Evolutionary conservation across 1,139 yeast species (phyloP).

Genomic region (Candida frijolesensis): DNA sequence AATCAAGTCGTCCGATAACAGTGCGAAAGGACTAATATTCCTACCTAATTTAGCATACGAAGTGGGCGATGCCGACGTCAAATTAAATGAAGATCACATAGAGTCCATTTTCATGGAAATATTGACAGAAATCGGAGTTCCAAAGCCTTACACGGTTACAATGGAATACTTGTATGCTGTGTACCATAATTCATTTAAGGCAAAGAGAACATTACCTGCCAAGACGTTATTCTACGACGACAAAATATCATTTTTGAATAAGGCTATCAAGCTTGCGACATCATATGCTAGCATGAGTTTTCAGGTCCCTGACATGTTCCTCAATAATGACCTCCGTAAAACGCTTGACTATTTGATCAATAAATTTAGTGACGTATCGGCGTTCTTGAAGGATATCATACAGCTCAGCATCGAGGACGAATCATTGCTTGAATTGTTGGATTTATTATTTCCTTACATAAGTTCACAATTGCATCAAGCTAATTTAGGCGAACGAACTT

Average conservation of each 20-base stretch:
- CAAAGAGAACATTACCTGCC: conserved; percentile 42
- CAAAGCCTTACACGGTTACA: conserved; percentile 33
- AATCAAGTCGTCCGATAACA: conserved; percentile 11
- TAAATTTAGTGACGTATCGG: conserved; percentile 42
- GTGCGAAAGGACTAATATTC: conserved; percentile 22
- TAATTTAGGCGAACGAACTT: conserved; percentile 47
- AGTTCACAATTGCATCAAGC: conserved; percentile 31
- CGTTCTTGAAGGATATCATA: conserved; percentile 61
- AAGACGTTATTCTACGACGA: conserved; percentile 40
- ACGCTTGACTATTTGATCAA: conserved; percentile 32
- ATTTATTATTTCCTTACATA: conserved; percentile 55
- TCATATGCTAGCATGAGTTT: conserved; percentile 73
- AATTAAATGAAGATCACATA: conserved; percentile 29
- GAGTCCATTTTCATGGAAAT: conserved; percentile 59
- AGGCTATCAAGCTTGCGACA: conserved; percentile 54
- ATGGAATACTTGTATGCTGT: conserved; percentile 49
- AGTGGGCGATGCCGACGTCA: conserved; percentile 24
- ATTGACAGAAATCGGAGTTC: conserved; percentile 53
- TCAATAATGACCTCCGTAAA: conserved; percentile 36
- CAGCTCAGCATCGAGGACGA: conserved; percentile 68
- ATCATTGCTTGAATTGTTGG: conserved; percentile 58
- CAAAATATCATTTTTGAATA: conserved; percentile 46
- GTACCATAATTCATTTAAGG: conserved; percentile 42
- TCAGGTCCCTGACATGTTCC: conserved; percentile 70
- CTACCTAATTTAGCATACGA: conserved; percentile 44